Evolutionary conservation across 2,329 filamentous ascomycete genomes (phyloP).

Genomic region (Trichophyton equinum): DNA sequence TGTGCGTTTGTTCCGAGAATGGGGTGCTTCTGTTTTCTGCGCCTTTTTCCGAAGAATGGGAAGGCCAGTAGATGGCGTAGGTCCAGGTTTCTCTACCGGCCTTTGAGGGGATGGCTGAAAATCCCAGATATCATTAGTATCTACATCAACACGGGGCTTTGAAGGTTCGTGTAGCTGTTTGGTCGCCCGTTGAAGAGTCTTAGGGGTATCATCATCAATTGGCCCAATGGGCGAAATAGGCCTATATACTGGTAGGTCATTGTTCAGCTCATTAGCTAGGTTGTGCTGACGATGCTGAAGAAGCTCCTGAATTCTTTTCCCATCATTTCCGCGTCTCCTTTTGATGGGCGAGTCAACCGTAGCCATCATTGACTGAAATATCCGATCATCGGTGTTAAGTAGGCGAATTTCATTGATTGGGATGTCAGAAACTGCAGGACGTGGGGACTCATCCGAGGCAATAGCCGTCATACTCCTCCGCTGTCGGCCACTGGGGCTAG

Average conservation of each 20-base stretch:
- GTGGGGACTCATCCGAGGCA: slow-evolving; percentile 31
- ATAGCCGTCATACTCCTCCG: slow-evolving; percentile 31
- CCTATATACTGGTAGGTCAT: slow-evolving; percentile 65
- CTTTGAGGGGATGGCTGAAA: slow-evolving; percentile 24
- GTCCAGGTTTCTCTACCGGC: slow-evolving; percentile 1
- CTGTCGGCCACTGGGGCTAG: slow-evolving; percentile 28
- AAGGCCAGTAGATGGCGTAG: too few relatives aligned
- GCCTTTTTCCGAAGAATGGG: background rate
- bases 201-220: background rate
- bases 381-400: slow-evolving; percentile 29
- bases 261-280: slow-evolving; percentile 61
- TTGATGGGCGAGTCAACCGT: slow-evolving; percentile 26
- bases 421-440: slow-evolving; percentile 16
- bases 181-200: background rate
- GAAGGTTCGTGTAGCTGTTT: background rate
- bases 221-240: slow-evolving; percentile 45
- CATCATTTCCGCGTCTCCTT: slow-evolving; percentile 25
- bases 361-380: slow-evolving; percentile 26
- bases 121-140: slow-evolving; percentile 25
- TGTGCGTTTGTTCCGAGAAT: background rate
- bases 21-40: background rate
- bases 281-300: slow-evolving; percentile 44
- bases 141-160: background rate
- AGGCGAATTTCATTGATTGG: slow-evolving; percentile 23
- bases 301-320: slow-evolving; percentile 16